Conservation (phyloP, 176 grass and related monocot species). For the Poa pratensis region DNA sequence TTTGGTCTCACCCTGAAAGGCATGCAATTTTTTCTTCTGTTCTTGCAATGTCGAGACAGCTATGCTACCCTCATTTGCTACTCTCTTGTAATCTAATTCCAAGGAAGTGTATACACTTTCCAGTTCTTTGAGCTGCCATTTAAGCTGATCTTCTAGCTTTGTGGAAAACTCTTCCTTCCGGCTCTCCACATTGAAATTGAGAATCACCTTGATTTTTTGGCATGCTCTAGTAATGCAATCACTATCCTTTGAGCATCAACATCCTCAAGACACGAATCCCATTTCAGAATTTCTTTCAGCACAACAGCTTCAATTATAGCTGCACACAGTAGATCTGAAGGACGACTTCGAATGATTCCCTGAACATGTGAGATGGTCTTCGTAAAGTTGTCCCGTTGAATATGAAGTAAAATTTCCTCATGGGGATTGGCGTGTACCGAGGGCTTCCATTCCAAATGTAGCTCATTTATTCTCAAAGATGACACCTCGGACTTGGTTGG, state of each 20-base stretch:
- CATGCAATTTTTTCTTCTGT: constrained; percentile 44
- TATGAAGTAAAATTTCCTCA: constrained; percentile 52
- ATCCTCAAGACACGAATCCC: constrained; percentile 43
- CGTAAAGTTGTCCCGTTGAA: constrained; percentile 46
- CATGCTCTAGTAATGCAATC: constrained; percentile 46
- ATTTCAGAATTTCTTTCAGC: constrained; percentile 47
- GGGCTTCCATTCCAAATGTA: constrained; percentile 48
- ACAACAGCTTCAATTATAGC: constrained; percentile 49
- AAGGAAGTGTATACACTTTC: constrained; percentile 40
- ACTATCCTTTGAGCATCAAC: constrained; percentile 48
- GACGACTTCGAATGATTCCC: constrained; percentile 39
- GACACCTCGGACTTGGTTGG: constrained; percentile 18
- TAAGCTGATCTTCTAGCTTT: constrained; percentile 45
- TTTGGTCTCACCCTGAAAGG: constrained; percentile 37
- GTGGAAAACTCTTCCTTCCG: constrained; percentile 51
- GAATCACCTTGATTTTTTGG: constrained; percentile 47
- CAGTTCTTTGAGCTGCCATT: constrained; percentile 58
- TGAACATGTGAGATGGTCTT: constrained; percentile 48
- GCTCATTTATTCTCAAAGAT: constrained; percentile 28
- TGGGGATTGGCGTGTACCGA: constrained; percentile 23
- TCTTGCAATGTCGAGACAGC: constrained; percentile 44
- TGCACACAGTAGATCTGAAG: constrained; percentile 38
- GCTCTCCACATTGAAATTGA: constrained; percentile 45
- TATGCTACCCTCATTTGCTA: constrained; percentile 30
- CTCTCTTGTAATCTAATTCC: constrained; percentile 57